Evolutionary conservation across 2,329 filamentous ascomycete species (phyloP), one percentile per base, ranked within the genome.

Genomic region (Phoma herbarum): DNA sequence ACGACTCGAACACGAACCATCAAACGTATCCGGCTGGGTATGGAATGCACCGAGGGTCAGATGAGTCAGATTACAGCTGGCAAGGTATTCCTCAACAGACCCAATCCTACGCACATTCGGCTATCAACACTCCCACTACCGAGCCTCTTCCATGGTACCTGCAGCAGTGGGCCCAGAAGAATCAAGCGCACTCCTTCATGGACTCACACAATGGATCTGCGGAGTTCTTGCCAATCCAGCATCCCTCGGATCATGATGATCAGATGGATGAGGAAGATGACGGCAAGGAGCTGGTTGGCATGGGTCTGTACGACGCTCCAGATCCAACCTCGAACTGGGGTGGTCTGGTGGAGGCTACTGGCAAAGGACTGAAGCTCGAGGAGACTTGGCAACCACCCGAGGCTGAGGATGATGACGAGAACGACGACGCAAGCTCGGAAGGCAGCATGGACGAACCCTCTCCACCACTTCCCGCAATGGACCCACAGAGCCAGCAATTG

Each of bases 341-440:
- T 84, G 60, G 65, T 7, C 65, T 75, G 0, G 82, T 83, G 62
- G 65, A 72, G 52, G 79, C 84, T 3, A 82, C 80, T 18, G 90
- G 90, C 57, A 91, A 92, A 75, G 90, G 91, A 0, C 79, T 94
- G 65, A 94, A 93, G 74, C 80, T 95, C 3, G 91, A 94, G 76
- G 90, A 93, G 74, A 90, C 90, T 0, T 94, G 84, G 90, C 89
- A 86, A 75, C 90, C 84, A 18, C 89, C 88, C 4, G 71, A 74
- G 45, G 68, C 73, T 1, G 75, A 76, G 2, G 72, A 72, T 0
- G 85, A 86, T 1, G 86, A 85, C 0, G 83, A 83, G 3, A 68
- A 72, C 0, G 85, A 79, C 11, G 74, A 77, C 43, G 71, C 70
- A 45, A 77, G 73, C 59, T 76, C 73, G 1, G 86, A 86, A 2